Base-by-base conservation (phyloP, 352 stramenopile genomes). In the Globisporangium polare region DNA sequence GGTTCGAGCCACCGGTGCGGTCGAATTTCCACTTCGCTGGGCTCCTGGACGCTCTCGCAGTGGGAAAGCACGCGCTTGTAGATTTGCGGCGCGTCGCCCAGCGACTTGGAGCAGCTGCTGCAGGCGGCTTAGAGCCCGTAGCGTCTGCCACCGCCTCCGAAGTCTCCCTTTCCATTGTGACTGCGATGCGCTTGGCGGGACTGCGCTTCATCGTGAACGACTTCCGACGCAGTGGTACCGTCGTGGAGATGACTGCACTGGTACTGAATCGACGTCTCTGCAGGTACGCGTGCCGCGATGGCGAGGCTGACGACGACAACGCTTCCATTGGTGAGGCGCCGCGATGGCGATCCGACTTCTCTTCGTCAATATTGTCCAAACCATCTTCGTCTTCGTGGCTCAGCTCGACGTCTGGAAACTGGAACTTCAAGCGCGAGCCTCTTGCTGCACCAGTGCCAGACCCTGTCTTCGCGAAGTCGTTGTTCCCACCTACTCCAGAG, bases 141-240 rank as follows among this genome's bases (percentile, higher is more conserved):
- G 55, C 33, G 5, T 45, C 39, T 26, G 66, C 41, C 15, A 52
- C 31, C 1, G 39, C 3, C 47, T 24, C 47, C 46, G 22, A 10
- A 13, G 18, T 7, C 8, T 35, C 20, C 3, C 45, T 22, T 3
- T 58, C 45, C 24, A 35, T 57, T 0, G 47, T n/a, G 10, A 50
- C 58, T 15, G 56, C 46, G 20, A 62, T 57, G 33, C 66, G 71
- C 68, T 88, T 89, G 18, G 66, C 55, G 0, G 81, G 67, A n/a
- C 68, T 81, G 24, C 80, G 78, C 51, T 85, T 90, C 61, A 89
- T 85, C 39, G 70, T 75, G 66, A 90, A 90, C 1, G 78, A 90
- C 51, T 85, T 83, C 17, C 81, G 67, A 9, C 78, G 71, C 33
- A 90, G 61, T 8, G 80, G 67, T 6, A 90, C 69, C 5, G 68